Base-by-base conservation (phyloP, 1,284 basidiomycete species). In the Fomitopsis schrenkii region DNA sequence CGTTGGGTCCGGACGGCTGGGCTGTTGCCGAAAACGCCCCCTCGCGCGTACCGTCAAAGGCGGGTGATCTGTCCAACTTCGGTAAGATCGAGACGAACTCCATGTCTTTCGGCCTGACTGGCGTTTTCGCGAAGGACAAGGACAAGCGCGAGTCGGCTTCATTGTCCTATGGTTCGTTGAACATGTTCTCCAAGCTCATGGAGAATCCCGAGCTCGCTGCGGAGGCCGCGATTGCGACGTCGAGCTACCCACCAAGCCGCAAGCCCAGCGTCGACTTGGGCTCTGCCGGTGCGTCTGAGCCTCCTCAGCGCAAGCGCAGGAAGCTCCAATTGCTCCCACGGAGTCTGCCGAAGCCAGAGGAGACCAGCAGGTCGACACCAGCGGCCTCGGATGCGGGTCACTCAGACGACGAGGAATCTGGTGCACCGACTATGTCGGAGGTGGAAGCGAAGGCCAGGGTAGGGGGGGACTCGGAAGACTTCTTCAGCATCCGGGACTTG, bases 111-210 rank as follows among this genome's bases (percentile, higher is more conserved):
- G 90, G 88, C 6, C 94, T 94, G 0, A 83, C 85, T 63, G 90
- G 88, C 64, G 86, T 95, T 40, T 94, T 94, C 71, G 79, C 80
- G 7, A 62, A 62, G 55, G 89, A 89, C 79, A 64, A 68, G 63
- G 56, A 48, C 53, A 90, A 70, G 58, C 77, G 80, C 30, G 79
- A 82, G 9, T 87, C 95, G 10, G 86, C 91, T 63, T 83, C 90
- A 3, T 77, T 95, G 15, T 89, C 93, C 7, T 85, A 94, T 35
- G 87, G 82, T 67, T 95, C 93, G 50, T 87, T 78, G 60, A 97
- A 96, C 76, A 95, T 95, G 91, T 96, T 96, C 79, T 87, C 86
- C 17, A 83, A 91, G 79, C 85, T 93, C 56, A 83, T 81, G 67
- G 86, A 88, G 70, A 80, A 78, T 63, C 67, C 77, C 35, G 85